Base-by-base conservation (phyloP, 116 monocot genomes). In the Dioscorea cayenensis region DNA sequence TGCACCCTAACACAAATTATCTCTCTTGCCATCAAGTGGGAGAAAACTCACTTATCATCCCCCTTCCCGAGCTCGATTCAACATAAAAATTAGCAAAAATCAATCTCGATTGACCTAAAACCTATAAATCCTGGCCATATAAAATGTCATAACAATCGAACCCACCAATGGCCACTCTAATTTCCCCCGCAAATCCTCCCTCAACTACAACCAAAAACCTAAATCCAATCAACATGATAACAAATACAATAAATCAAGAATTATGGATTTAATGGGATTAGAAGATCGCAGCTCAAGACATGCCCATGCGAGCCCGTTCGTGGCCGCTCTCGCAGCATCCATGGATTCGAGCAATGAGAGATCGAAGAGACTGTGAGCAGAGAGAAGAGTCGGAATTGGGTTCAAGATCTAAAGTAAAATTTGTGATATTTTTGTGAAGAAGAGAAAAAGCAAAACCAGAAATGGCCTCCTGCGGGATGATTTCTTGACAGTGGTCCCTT, bases 301-400 rank as follows among this genome's bases (percentile, higher is more conserved):
- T 85, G 89, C 74, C 85, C 89, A 70, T 85, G 72, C n/a, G 51
- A 89, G 62, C 77, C 76, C 83, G 43, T n/a, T n/a, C n/a, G 80
- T 74, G 8, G 89, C 89, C 71, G 85, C 83, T 89, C 85, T 72
- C 89, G 66, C 28, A 88, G 82, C 74, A 36, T 82, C 87, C 84
- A 83, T 79, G 55, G 18, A n/a, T n/a, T 55, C 55, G 55, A 37
- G 37, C 37, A 37, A 37, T 4, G 37, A 37, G 37, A 7, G 37
- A 37, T 37, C 37, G 37, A 37, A 37, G 37, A 37, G 37, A 37
- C 7, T 7, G 37, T 3, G 37, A 37, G 3, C 3, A 7, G 37
- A 37, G 37, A 37, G 37, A n/a, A n/a, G 37, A 37, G 37, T 37
- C 5, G 37, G 37, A 7, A 4, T 37, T 3, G 37, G 37, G 37